These are phyloP conservation scores for Lodderomyces elongisporus DNA, from an alignment of 1,139 yeast species.

Conservation along the genomic window DNA sequence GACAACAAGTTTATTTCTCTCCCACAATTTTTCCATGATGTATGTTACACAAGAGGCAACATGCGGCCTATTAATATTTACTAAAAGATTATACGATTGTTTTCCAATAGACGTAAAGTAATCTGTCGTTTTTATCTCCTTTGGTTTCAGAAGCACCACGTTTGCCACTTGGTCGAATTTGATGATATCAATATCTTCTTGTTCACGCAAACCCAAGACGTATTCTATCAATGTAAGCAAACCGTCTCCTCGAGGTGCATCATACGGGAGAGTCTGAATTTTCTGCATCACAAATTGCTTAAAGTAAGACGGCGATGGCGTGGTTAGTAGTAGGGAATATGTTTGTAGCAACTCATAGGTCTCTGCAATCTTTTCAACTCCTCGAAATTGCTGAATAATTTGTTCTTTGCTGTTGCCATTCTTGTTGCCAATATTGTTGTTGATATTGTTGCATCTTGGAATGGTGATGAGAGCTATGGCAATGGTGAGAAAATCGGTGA, in stretches of 20 bases:
- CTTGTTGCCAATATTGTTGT: slow-evolving; percentile 7
- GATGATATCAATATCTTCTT: slow-evolving; percentile 60
- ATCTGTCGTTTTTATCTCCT: slow-evolving; percentile 33
- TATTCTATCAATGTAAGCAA: slow-evolving; percentile 69
- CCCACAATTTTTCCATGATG: slow-evolving; percentile 50
- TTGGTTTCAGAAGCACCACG: slow-evolving; percentile 60
- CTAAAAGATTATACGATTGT: slow-evolving; percentile 56
- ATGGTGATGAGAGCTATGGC: slow-evolving; percentile 47
- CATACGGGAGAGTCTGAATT: slow-evolving; percentile 51
- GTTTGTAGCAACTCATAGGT: slow-evolving; percentile 57
- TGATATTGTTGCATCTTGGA: slow-evolving; percentile 36
- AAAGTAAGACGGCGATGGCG: slow-evolving; percentile 37
- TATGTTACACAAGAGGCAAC: slow-evolving; percentile 56
- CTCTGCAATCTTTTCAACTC: slow-evolving; percentile 35
- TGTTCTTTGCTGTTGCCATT: slow-evolving; percentile 2
- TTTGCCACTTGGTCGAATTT: slow-evolving; percentile 63
- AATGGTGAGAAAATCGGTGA: slow-evolving; percentile 59
- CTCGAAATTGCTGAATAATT: slow-evolving; percentile 13
- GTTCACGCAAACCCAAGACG: slow-evolving; percentile 69
- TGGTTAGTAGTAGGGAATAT: slow-evolving; percentile 47
- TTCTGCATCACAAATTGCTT: slow-evolving; percentile 39
- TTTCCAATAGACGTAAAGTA: slow-evolving; percentile 55
- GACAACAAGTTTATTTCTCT: slow-evolving; percentile 47
- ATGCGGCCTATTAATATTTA: slow-evolving; percentile 57
- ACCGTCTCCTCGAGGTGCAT: slow-evolving; percentile 56